These are phyloP conservation scores for Nicotiana tabacum DNA, from an alignment of 257 asterid species.

Conservation along the genomic window DNA sequence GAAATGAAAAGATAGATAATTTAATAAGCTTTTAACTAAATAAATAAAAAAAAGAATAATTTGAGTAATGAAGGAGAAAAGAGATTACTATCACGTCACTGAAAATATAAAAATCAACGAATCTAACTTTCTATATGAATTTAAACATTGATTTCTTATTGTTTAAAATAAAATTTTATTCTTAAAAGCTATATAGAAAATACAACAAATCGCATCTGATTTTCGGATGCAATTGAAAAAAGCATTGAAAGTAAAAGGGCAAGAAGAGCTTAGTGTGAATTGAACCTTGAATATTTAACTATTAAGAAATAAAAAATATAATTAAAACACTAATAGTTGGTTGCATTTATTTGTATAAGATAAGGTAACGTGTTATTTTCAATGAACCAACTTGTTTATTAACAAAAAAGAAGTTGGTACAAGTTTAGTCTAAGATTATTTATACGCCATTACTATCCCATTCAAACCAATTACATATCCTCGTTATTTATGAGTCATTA, in stretches of 20 bases:
- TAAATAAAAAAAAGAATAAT: too few relatives aligned
- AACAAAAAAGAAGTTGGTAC: neutral
- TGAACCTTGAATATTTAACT: too few relatives aligned
- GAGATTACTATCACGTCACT: too few relatives aligned
- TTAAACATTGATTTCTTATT: neutral
- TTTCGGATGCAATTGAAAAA: too few relatives aligned
- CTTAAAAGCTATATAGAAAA: neutral
- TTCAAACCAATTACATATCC: neutral
- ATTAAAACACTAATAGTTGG: neutral
- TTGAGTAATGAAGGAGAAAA: too few relatives aligned
- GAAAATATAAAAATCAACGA: neutral
- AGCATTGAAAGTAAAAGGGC: too few relatives aligned
- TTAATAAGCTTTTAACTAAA: too few relatives aligned
- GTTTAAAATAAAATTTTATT: neutral
- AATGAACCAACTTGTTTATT: neutral
- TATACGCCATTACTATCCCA: neutral
- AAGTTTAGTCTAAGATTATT: neutral
- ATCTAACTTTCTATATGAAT: neutral
- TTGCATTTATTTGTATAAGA: neutral
- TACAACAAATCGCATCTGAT: too few relatives aligned
- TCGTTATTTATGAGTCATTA: neutral
- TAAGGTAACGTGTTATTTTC: slow-evolving; percentile 5
- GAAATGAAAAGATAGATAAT: too few relatives aligned
- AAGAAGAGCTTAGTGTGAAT: too few relatives aligned
- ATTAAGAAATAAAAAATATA: neutral